Evolutionary conservation across 2,329 filamentous ascomycete genomes (phyloP).

Genomic region (Ceratocystiopsis minuta): DNA sequence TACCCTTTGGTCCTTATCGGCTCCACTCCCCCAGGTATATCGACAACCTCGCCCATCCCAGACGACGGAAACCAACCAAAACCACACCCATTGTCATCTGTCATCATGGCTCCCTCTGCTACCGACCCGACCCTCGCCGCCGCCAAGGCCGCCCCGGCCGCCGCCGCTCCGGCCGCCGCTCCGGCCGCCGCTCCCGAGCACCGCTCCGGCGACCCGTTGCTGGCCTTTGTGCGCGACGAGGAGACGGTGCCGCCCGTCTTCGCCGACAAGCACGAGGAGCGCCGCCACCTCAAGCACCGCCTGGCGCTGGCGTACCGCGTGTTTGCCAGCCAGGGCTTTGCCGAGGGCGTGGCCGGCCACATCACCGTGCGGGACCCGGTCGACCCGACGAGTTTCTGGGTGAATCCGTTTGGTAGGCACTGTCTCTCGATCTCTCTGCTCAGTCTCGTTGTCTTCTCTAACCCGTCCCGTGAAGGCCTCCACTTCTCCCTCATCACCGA

Average conservation of each 20-base stretch:
- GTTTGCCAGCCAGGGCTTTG: slow-evolving; percentile 35
- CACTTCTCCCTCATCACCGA: slow-evolving; percentile 43
- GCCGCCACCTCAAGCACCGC: slow-evolving; percentile 33
- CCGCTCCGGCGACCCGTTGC: slow-evolving; percentile 8
- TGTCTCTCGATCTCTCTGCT: too few relatives aligned
- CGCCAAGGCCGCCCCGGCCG: neutral
- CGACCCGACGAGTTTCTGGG: slow-evolving; percentile 42
- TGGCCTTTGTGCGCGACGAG: slow-evolving; percentile 6
- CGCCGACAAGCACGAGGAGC: slow-evolving; percentile 18
- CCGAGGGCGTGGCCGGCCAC: slow-evolving; percentile 45
- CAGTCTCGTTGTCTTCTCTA: too few relatives aligned
- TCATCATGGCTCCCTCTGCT: neutral
- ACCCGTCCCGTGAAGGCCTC: slow-evolving; percentile 23
- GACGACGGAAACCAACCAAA: too few relatives aligned
- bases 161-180: neutral
- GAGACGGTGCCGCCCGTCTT: slow-evolving; percentile 8
- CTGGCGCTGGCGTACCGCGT: slow-evolving; percentile 37
- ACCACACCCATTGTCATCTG: too few relatives aligned
- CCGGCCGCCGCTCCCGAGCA: neutral
- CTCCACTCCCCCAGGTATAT: too few relatives aligned
- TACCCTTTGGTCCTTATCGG: too few relatives aligned
- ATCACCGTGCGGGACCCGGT: slow-evolving; percentile 44
- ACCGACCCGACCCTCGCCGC: neutral
- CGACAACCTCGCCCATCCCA: too few relatives aligned
- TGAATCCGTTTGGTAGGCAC: slow-evolving; percentile 45